Conservation (phyloP, 2,329 filamentous ascomycete species). For the Dendrostoma leiphaemia region DNA sequence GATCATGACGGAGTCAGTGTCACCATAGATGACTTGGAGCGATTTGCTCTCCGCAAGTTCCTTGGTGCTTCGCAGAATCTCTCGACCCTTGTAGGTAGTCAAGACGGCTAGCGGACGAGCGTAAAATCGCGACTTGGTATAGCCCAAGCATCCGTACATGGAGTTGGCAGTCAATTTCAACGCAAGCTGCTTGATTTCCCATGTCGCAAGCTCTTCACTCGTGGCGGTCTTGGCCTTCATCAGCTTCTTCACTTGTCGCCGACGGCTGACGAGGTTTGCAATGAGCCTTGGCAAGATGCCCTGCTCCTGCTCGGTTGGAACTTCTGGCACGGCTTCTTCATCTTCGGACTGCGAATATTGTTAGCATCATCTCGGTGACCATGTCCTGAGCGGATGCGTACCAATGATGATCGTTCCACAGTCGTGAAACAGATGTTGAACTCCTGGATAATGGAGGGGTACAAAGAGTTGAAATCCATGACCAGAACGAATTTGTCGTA, state of each 20-base stretch:
- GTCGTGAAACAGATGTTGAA: conserved; percentile 99
- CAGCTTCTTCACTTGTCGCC: conserved; percentile 88
- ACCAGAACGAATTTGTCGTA: conserved; percentile 98
- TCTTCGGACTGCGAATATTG: conserved; percentile 60
- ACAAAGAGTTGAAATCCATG: conserved; percentile 99
- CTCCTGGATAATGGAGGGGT: conserved; percentile 98
- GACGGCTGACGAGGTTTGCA: conserved; percentile 82
- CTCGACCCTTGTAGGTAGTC: conserved; percentile 94
- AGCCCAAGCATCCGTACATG: conserved; percentile 98
- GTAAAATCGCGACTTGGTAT: conserved; percentile 96
- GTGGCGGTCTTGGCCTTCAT: conserved; percentile 95
- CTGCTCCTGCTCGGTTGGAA: conserved; percentile 73
- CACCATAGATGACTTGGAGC: conserved; percentile 95
- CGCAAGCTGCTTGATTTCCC: conserved; percentile 97
- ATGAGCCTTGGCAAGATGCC: conserved; percentile 91
- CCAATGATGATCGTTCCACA: conserved; percentile 72
- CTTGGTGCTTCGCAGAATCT: conserved; percentile 95
- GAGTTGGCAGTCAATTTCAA: conserved; percentile 98
- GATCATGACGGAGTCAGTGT: conserved; percentile 99
- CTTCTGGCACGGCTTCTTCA: conserved; percentile 85
- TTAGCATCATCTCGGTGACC: conserved; percentile 25
- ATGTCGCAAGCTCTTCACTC: conserved; percentile 81
- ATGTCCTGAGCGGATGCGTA: conserved; percentile 40
- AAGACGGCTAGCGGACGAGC: conserved; percentile 91
- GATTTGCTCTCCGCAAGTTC: conserved; percentile 89